A percentile compares a stretch with the other conserved stretches of the same genome.
Evolutionary conservation across 495 filamentous ascomycete genomes (phyloP).

Genomic region (Clohesyomyces aquaticus): DNA sequence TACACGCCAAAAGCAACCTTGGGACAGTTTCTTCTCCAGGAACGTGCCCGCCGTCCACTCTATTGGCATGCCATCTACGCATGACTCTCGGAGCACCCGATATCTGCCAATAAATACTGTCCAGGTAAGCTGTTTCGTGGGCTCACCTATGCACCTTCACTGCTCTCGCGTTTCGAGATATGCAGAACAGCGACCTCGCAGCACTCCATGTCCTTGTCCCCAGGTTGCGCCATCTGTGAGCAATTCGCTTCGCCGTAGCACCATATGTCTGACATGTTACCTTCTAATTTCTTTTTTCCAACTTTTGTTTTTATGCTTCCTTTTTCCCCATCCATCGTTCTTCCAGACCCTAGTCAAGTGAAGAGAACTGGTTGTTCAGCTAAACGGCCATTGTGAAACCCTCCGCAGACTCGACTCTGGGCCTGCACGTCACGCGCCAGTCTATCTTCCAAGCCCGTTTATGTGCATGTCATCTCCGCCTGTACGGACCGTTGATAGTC

Average conservation of each 20-base stretch:
- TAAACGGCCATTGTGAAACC: neutral
- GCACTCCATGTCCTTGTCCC: slow-evolving; percentile 5
- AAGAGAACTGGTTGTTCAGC: neutral
- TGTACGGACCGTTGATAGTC: neutral
- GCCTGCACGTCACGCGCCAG: neutral
- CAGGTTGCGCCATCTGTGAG: slow-evolving; percentile 28
- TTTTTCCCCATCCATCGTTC: neutral
- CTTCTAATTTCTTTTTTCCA: slow-evolving; percentile 6
- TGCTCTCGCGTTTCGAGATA: too few relatives aligned
- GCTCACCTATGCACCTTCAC: too few relatives aligned
- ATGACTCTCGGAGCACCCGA: neutral
- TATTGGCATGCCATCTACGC: neutral
- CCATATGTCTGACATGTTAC: neutral
- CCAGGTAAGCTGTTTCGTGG: neutral
- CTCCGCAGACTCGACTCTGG: neutral
- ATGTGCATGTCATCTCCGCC: neutral
- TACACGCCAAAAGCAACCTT: neutral
- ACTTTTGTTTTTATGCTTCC: neutral
- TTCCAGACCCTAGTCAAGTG: neutral
- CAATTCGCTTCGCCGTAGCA: slow-evolving; percentile 6
- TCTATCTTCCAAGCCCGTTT: neutral
- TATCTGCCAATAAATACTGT: too few relatives aligned
- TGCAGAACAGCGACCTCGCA: too few relatives aligned
- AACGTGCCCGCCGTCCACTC: too few relatives aligned
- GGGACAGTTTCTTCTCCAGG: too few relatives aligned